Conservation (phyloP, 345 rosid species). For the Moricandia arvensis region DNA sequence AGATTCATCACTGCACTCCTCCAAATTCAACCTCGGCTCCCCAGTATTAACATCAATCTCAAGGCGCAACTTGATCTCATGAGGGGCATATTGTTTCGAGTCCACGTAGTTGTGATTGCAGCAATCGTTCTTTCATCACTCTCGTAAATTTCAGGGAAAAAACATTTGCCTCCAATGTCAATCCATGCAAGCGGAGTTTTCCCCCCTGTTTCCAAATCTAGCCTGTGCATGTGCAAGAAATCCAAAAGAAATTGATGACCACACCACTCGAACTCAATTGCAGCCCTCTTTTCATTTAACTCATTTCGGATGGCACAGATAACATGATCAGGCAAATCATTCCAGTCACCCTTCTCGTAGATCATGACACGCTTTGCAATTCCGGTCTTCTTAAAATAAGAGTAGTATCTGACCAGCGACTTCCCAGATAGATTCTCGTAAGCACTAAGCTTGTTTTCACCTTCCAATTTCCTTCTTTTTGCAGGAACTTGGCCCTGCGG, state of each 20-base stretch:
- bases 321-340: constrained; percentile 54
- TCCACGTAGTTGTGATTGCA: constrained; percentile 43
- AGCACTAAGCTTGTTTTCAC: background rate
- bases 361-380: constrained; percentile 69
- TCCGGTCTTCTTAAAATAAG: constrained; percentile 67
- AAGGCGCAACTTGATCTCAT: constrained; percentile 76
- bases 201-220: constrained; percentile 64
- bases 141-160: constrained; percentile 73
- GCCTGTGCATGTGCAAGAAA: constrained; percentile 72
- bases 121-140: constrained; percentile 38
- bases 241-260: constrained; percentile 60
- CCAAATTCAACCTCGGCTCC: constrained; percentile 47
- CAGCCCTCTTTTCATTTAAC: constrained; percentile 60
- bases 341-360: constrained; percentile 78
- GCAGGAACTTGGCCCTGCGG: constrained; percentile 30
- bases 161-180: constrained; percentile 70
- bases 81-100: constrained; percentile 38
- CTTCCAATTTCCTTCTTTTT: constrained; percentile 56
- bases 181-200: constrained; percentile 90
- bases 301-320: constrained; percentile 50
- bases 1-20: constrained; percentile 81
- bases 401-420: constrained; percentile 58
- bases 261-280: constrained; percentile 51
- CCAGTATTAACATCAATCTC: constrained; percentile 71
- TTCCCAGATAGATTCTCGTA: constrained; percentile 40